Conservation (phyloP, 2,329 filamentous ascomycete genomes). For the Sphaceloma murrayae region DNA sequence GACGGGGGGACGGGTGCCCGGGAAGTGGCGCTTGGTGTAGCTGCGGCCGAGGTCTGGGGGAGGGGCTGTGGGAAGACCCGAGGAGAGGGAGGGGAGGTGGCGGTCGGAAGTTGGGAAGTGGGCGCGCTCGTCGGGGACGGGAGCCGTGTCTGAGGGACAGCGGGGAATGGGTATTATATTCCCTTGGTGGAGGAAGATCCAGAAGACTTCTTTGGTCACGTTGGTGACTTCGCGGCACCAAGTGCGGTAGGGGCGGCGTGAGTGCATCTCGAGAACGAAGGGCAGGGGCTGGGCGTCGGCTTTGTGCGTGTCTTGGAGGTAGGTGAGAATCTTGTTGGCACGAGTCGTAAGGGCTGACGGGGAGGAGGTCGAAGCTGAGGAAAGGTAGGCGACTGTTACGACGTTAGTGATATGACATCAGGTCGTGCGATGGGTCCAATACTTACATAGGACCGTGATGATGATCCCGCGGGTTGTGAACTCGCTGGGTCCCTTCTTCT, state of each 20-base stretch:
- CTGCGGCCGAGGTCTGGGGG: constrained; percentile 2
- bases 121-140: constrained; percentile 20
- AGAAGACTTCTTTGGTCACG: constrained; percentile 97
- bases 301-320: constrained; percentile 69
- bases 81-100: constrained; percentile 18
- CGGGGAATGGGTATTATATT: constrained; percentile 67
- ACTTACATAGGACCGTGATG: constrained; percentile 63
- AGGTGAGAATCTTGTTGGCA: constrained; percentile 63
- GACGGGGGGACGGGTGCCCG: constrained; percentile 75
- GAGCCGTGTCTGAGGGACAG: constrained; percentile 23
- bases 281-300: constrained; percentile 64
- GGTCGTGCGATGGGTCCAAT: background rate
- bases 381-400: constrained; percentile 61
- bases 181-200: constrained; percentile 93
- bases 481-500: constrained; percentile 95
- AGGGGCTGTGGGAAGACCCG: background rate
- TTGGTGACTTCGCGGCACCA: constrained; percentile 90
- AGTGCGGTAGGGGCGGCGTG: constrained; percentile 76
- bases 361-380: constrained; percentile 44
- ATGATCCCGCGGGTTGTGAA: constrained; percentile 89
- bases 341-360: constrained; percentile 46
- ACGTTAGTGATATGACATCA: background rate
- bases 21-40: constrained; percentile 62
- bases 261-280: constrained; percentile 84
- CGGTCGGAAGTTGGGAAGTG: constrained; percentile 24